Evolutionary conservation across 2,329 filamentous ascomycete species (phyloP).

Genomic region (Cladosporium austrohemisphaericum): DNA sequence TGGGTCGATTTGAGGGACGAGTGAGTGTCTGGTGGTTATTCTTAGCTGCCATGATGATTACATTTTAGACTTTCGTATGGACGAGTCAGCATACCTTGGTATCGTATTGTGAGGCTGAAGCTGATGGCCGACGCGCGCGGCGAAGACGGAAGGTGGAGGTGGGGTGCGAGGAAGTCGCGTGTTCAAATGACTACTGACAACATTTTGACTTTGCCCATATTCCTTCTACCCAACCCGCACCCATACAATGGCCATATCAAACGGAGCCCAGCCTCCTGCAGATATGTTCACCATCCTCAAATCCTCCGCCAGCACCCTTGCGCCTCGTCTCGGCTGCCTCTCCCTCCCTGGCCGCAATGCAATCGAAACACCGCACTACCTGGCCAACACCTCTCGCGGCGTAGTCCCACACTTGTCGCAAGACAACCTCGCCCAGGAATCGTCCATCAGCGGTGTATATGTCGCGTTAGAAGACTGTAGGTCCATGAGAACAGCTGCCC

Average conservation of each 20-base stretch:
- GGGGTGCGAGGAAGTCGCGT: not conserved
- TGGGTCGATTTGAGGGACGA: not conserved
- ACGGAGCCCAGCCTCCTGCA: slow-evolving; percentile 17
- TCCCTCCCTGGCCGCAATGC: slow-evolving; percentile 58
- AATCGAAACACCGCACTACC: slow-evolving; percentile 79
- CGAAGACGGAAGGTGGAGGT: not conserved
- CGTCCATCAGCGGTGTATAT: slow-evolving; percentile 66
- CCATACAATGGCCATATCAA: slow-evolving; percentile 17
- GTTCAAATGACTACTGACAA: too few species aligned
- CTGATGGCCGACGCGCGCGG: not conserved
- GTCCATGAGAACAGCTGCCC: slow-evolving; percentile 34
- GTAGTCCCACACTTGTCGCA: slow-evolving; percentile 83
- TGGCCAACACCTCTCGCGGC: slow-evolving; percentile 78
- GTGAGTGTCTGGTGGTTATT: too few species aligned
- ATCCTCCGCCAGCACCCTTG: slow-evolving; percentile 33
- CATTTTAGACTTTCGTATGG: too few species aligned
- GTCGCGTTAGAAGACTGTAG: slow-evolving; percentile 89
- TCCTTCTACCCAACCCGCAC: not conserved
- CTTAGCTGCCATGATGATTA: too few species aligned
- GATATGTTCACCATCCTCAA: slow-evolving; percentile 48
- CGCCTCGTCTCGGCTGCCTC: slow-evolving; percentile 66
- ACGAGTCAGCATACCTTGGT: too few species aligned
- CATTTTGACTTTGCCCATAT: not conserved
- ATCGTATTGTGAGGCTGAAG: slow-evolving; percentile 4
- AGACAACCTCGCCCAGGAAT: slow-evolving; percentile 68